Evolutionary conservation across 441 rosid genomes (phyloP).

Genomic region (Croton setiger): DNA sequence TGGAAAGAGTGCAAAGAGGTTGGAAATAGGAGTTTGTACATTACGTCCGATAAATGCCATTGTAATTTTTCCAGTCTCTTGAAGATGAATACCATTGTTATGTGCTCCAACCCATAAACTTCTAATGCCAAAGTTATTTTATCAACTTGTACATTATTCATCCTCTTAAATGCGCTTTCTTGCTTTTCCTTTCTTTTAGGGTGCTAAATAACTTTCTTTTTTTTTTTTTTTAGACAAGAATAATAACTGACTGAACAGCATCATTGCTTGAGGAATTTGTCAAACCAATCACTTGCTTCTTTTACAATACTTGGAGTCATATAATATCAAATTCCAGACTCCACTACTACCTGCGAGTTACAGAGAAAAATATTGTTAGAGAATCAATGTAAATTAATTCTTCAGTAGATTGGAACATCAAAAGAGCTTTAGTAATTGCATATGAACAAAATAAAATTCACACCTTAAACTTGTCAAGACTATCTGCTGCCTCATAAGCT

Average conservation of each 20-base stretch:
- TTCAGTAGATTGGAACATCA: neutral
- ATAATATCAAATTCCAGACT: conserved; percentile 71
- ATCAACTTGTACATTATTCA: neutral
- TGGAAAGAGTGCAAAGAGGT: too few species aligned
- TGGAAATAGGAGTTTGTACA: too few species aligned
- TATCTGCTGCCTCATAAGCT: conserved; percentile 43
- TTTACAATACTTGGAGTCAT: conserved; percentile 73
- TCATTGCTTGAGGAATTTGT: conserved; percentile 49
- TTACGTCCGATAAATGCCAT: too few species aligned
- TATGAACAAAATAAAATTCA: neutral
- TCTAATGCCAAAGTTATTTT: neutral
- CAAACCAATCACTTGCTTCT: conserved; percentile 85
- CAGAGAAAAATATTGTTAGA: neutral
- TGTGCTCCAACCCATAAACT: neutral
- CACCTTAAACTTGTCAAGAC: conserved; percentile 59
- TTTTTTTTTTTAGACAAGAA: too few species aligned
- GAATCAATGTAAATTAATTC: neutral
- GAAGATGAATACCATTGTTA: neutral
- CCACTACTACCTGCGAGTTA: conserved; percentile 50
- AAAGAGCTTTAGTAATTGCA: too few species aligned
- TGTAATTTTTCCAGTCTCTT: neutral
- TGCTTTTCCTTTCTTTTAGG: neutral
- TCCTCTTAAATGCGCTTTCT: too few species aligned
- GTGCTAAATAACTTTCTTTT: too few species aligned
- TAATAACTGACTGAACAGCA: neutral